Base-by-base conservation (phyloP, 371 early-diverging fungal species). In the Apophysomyces elegans region DNA sequence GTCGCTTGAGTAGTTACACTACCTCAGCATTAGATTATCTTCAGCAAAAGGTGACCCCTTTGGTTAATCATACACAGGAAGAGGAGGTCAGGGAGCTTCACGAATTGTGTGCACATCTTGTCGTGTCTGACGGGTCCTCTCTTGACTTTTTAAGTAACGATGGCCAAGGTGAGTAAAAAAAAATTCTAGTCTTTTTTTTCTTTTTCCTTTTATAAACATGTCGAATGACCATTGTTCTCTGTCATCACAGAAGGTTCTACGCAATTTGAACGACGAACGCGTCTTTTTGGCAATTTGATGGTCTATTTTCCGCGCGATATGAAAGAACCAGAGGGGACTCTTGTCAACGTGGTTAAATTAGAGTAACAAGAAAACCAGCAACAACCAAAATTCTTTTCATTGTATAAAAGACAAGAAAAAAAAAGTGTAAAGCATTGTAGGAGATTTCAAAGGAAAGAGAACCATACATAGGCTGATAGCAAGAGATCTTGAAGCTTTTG, bases 291-390 rank as follows among this genome's bases (percentile, higher is more conserved):
- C 43, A 76, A 67, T 14, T 73, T 95, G 37, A 75, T 93, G 36
- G 83, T 79, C 21, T 94, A 82, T 71, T 92, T 95, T 78, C 93
- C 96, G 7, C 83, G 89, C 37, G 74, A 80, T 38, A 91, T 93
- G 91, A 87, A 91, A 67, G 92, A 94, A 64, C 96, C 96, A 8
- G 79, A 83, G 32, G 89, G 80, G 26, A 90, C 90, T 59, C 65
- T 95, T 58, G 81, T 89, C 16, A 92, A 91, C 71, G 77, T 91
- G 54, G 83, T 93, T 44, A 85, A 76, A 70, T 64, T 85, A 8
- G 71, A 73, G 58, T 83, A 68, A 60, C 5, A 21, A 18, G 9
- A 13, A 9, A 9, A 43, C 43, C 43, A 9, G 1, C 21, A 18
- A 7, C 21, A 7, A 7, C 21, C 7, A 26, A 26, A 1, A 26